Conservation (phyloP, 495 filamentous ascomycete genomes). For the Penicillium tannophilum region DNA sequence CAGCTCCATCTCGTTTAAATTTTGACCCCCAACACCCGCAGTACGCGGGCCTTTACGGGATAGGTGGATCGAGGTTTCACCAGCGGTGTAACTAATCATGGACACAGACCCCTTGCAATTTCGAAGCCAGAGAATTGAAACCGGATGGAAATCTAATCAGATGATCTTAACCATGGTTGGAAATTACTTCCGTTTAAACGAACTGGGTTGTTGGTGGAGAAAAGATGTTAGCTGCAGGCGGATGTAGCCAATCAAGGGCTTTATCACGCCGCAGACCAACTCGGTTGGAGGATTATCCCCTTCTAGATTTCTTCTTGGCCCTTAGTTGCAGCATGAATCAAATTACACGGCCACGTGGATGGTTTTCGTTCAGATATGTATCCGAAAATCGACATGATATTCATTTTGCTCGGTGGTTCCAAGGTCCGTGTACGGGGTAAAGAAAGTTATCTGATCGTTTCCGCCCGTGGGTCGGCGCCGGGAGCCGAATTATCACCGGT, state of each 20-base stretch:
- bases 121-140: not conserved
- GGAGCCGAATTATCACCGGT: constrained; percentile 3
- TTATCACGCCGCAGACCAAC: not conserved
- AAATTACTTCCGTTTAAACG: not conserved
- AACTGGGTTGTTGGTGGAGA: not conserved
- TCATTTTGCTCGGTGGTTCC: not conserved
- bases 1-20: not conserved
- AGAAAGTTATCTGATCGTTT: constrained; percentile 7
- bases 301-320: not conserved
- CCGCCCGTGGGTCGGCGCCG: constrained; percentile 1
- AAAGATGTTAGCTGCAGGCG: not conserved
- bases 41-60: constrained; percentile 2
- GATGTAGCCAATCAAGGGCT: not conserved
- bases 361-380: not conserved
- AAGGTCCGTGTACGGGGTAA: not conserved
- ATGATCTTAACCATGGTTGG: constrained; percentile 9
- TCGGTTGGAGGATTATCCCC: not conserved
- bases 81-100: not conserved
- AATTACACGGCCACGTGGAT: not conserved
- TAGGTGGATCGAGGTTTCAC: not conserved
- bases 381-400: not conserved
- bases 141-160: constrained; percentile 6
- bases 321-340: not conserved
- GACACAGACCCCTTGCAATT: not conserved
- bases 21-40: not conserved